A percentile compares a stretch with the other conserved stretches of the same genome.
Conservation (phyloP, 78 protist species). For the Dictyostelium brefeldianum region DNA sequence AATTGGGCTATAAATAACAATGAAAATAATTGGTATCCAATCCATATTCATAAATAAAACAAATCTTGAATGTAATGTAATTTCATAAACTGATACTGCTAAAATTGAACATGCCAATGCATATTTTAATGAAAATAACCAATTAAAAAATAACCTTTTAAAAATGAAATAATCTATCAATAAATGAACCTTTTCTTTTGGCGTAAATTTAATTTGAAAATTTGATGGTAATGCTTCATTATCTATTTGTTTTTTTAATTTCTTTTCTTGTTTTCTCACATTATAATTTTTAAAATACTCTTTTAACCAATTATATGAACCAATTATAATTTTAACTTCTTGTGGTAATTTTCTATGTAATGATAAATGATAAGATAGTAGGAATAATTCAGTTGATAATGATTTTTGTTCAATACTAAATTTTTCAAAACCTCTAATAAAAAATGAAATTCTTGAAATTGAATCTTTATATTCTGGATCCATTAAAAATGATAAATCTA, state of each 20-base stretch:
- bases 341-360: conserved; percentile 3
- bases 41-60: conserved; percentile 21
- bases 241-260: background rate
- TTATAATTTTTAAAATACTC: conserved; percentile 19
- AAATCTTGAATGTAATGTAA: background rate
- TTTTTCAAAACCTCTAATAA: conserved; percentile 27
- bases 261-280: background rate
- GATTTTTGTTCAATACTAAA: conserved; percentile 28
- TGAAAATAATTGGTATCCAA: conserved; percentile 21
- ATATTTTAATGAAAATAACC: conserved; percentile 29
- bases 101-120: background rate
- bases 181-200: background rate
- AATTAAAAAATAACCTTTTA: conserved; percentile 19
- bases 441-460: conserved; percentile 20
- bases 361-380: conserved; percentile 3
- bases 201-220: background rate
- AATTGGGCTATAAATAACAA: background rate
- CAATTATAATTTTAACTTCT: background rate
- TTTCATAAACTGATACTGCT: conserved; percentile 1
- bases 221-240: background rate
- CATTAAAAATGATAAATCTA: background rate
- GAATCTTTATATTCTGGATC: background rate
- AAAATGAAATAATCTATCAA: background rate
- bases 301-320: background rate
- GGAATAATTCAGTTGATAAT: conserved; percentile 6